Evolutionary conservation across 1,139 yeast species (phyloP), one percentile per base, ranked within the genome.

Genomic region (Candida glucosophila): DNA sequence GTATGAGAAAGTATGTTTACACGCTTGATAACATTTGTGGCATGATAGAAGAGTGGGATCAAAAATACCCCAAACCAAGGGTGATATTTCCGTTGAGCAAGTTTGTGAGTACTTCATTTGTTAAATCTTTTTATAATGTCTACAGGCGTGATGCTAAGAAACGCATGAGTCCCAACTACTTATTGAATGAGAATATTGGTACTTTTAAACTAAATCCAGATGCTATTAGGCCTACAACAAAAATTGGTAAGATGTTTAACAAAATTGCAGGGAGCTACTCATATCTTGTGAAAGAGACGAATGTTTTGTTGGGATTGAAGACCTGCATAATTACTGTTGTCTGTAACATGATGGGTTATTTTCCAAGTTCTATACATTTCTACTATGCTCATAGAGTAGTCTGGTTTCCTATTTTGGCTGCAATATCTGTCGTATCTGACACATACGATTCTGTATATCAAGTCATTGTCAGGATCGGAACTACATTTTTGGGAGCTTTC

Each of bases 401-500:
- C 5, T 58, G 65, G 65, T 29, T 57, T 7, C 61, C 55, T 3
- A 43, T 58, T 25, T 51, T 57, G 56, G 44, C 53, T 30, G 55
- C 49, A 3, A 43, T 58, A 12, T 50, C 58, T 3, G 51, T 55
- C 5, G 32, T 55, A 6, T 58, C 56, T 23, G 49, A 49, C 18
- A 46, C 61, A 4, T 64, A 61, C 1, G 54, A 53, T 30, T 52
- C 61, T 8, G 42, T 54, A 6, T 58, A 56, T 31, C 42, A 43
- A 8, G 49, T 47, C 26, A 23, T 42, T 6, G 41, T 49, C 23
- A 57, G 54, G 30, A 28, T 57, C 16, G 34, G 40, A 1, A 54
- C 51, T 25, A 37, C 61, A 2, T 49, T 57, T 26, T 39, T 49
- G 25, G 66, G 65, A 4, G 44, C 53, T 19, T 23, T 58, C 5